Evolutionary conservation across 2,329 filamentous ascomycete species (phyloP).

Genomic region (Pyrenophora seminiperda): DNA sequence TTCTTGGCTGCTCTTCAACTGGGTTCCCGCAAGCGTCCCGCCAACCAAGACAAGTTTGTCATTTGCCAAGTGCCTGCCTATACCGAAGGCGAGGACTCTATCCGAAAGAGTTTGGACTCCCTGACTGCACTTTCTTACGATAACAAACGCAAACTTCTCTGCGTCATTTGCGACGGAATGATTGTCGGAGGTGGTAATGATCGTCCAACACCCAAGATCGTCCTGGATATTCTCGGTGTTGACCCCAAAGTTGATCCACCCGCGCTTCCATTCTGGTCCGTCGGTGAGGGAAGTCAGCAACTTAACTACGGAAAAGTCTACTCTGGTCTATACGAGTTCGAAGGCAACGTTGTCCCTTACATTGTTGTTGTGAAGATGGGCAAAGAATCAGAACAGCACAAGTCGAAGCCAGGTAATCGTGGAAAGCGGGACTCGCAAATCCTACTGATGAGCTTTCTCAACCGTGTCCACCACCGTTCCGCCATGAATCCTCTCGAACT

Average conservation of each 20-base stretch:
- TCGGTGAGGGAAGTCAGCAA: slow-evolving; percentile 86
- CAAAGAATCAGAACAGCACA: slow-evolving; percentile 90
- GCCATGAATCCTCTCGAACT: slow-evolving; percentile 96
- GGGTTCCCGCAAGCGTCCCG: slow-evolving; percentile 85
- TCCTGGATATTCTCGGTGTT: slow-evolving; percentile 94
- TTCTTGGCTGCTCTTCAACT: slow-evolving; percentile 94
- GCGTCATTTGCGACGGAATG: slow-evolving; percentile 95
- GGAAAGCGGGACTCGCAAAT: slow-evolving; percentile 99
- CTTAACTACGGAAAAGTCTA: slow-evolving; percentile 99
- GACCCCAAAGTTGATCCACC: slow-evolving; percentile 96
- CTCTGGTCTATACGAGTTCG: slow-evolving; percentile 94
- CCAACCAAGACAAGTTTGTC: slow-evolving; percentile 96
- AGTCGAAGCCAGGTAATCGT: slow-evolving; percentile 93
- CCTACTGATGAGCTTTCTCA: slow-evolving; percentile 94
- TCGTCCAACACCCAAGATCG: slow-evolving; percentile 94
- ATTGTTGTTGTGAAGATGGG: slow-evolving; percentile 95
- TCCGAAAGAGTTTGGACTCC: slow-evolving; percentile 91
- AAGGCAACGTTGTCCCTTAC: slow-evolving; percentile 97
- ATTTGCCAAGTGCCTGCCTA: slow-evolving; percentile 98
- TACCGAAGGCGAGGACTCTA: slow-evolving; percentile 94
- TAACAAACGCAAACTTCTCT: slow-evolving; percentile 97
- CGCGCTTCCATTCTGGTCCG: slow-evolving; percentile 89
- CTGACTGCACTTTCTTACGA: slow-evolving; percentile 94
- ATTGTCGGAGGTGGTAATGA: slow-evolving; percentile 97
- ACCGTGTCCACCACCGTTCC: slow-evolving; percentile 90